Percentiles rank a stretch among this genome's conserved stretches.
phyloP scores from a whole-genome alignment of 345 rosid genomes.

The Cardamine resedifolia region DNA sequence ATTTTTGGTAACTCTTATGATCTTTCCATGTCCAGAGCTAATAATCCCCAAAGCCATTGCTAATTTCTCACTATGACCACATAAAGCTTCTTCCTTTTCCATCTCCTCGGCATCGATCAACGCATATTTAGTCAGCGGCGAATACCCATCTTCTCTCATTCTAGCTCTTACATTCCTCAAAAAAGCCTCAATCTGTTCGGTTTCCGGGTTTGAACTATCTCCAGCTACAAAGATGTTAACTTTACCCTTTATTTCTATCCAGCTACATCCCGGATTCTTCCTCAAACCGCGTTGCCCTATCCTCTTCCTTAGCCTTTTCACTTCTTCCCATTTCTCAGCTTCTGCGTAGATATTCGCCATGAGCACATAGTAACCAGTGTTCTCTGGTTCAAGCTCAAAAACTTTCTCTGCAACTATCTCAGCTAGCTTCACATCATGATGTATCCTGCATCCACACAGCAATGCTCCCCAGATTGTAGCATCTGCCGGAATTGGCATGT shows the following conservation, averaged over 20 bases:
- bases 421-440: conserved; percentile 62
- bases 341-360: conserved; percentile 72
- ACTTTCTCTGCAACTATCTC: conserved; percentile 68
- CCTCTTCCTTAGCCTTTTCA: conserved; percentile 50
- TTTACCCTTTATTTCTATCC: conserved; percentile 68
- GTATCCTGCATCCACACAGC: conserved; percentile 68
- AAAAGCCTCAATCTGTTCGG: conserved; percentile 47
- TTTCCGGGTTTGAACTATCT: conserved; percentile 56
- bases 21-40: conserved; percentile 51
- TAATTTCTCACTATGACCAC: conserved; percentile 75
- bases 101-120: conserved; percentile 67
- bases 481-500: conserved; percentile 70
- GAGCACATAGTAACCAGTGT: conserved; percentile 67
- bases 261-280: conserved; percentile 77
- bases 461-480: conserved; percentile 75
- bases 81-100: conserved; percentile 62
- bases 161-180: conserved; percentile 46
- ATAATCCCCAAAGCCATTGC: conserved; percentile 68
- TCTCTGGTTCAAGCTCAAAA: conserved; percentile 63
- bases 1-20: conserved; percentile 62
- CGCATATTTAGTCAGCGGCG: conserved; percentile 49
- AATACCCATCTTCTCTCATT: conserved; percentile 57
- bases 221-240: conserved; percentile 65
- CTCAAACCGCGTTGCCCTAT: conserved; percentile 49
- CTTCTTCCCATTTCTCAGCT: conserved; percentile 72